These are phyloP conservation scores for Silene vulgaris DNA, from an alignment of 179 eudicot genomes.

Conservation along the genomic window DNA sequence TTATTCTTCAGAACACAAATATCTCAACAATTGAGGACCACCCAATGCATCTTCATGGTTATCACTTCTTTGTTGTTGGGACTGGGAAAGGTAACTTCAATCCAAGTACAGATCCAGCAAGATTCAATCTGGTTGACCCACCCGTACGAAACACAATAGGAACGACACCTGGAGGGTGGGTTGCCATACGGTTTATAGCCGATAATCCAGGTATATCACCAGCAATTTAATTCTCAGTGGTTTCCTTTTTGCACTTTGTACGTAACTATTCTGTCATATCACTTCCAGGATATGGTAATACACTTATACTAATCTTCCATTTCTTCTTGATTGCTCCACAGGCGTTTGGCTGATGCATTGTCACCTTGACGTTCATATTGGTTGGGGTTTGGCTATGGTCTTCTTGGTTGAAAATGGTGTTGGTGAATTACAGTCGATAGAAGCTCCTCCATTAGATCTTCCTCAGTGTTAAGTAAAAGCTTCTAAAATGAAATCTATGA, in stretches of 20 bases:
- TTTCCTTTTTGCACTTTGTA: no score
- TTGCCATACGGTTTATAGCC: constrained; percentile 41
- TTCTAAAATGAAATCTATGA: no score
- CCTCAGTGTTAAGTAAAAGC: constrained; percentile 22
- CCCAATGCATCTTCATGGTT: constrained; percentile 46
- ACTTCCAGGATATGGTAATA: no score
- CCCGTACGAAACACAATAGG: constrained; percentile 37
- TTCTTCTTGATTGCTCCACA: not conserved
- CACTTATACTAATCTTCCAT: no score
- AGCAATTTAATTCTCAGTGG: no score
- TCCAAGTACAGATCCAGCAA: constrained; percentile 32
- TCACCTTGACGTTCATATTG: constrained; percentile 28
- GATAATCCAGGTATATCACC: constrained; percentile 39
- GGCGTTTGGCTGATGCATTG: constrained; percentile 34
- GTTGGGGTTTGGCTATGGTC: constrained; percentile 31
- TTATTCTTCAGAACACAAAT: constrained; percentile 33
- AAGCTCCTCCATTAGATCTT: constrained; percentile 28
- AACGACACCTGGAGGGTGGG: constrained; percentile 41
- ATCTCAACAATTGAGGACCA: constrained; percentile 35
- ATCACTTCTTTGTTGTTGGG: constrained; percentile 39
- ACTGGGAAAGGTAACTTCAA: constrained; percentile 39
- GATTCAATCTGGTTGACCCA: constrained; percentile 35
- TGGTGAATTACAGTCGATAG: constrained; percentile 17
- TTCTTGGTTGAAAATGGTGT: constrained; percentile 28
- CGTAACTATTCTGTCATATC: no score